These are phyloP conservation scores for Irpex sp. DNA, from an alignment of 1,284 basidiomycete species.

Conservation along the genomic window DNA sequence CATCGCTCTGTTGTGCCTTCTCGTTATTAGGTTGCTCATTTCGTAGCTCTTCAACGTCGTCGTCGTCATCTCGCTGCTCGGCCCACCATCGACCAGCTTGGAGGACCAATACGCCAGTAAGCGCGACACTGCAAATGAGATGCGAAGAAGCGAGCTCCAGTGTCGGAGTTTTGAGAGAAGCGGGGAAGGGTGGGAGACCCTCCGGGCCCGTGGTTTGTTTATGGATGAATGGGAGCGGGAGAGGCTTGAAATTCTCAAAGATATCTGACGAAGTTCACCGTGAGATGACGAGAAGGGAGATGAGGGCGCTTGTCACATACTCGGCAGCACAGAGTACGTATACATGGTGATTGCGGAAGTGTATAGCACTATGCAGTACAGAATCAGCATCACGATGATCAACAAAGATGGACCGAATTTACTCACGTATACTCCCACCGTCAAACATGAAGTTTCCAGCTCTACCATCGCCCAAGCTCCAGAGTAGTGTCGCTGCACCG, in stretches of 20 bases:
- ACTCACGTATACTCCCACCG: slow-evolving; percentile 78
- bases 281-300: background rate
- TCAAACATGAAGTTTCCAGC: slow-evolving; percentile 87
- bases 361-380: slow-evolving; percentile 57
- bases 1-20: slow-evolving; percentile 1
- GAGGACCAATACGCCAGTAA: slow-evolving; percentile 74
- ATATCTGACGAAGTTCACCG: slow-evolving; percentile 38
- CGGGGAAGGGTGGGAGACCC: slow-evolving; percentile 22
- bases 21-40: slow-evolving; percentile 13
- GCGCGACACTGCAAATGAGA: slow-evolving; percentile 77
- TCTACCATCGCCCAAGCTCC: slow-evolving; percentile 71
- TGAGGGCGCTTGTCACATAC: slow-evolving; percentile 40
- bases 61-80: slow-evolving; percentile 52
- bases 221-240: slow-evolving; percentile 36
- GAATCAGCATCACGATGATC: slow-evolving; percentile 3
- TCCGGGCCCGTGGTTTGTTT: slow-evolving; percentile 4
- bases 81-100: slow-evolving; percentile 82
- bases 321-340: slow-evolving; percentile 67
- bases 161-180: slow-evolving; percentile 51
- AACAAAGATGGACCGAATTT: background rate
- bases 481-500: slow-evolving; percentile 64
- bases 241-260: slow-evolving; percentile 48
- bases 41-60: slow-evolving; percentile 25
- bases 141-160: slow-evolving; percentile 77
- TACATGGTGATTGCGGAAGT: slow-evolving; percentile 66